Percentiles rank a stretch among this genome's conserved stretches.
These are phyloP conservation scores for Hypomyces rosellus DNA, from an alignment of 2,329 filamentous ascomycete genomes.

Conservation along the genomic window DNA sequence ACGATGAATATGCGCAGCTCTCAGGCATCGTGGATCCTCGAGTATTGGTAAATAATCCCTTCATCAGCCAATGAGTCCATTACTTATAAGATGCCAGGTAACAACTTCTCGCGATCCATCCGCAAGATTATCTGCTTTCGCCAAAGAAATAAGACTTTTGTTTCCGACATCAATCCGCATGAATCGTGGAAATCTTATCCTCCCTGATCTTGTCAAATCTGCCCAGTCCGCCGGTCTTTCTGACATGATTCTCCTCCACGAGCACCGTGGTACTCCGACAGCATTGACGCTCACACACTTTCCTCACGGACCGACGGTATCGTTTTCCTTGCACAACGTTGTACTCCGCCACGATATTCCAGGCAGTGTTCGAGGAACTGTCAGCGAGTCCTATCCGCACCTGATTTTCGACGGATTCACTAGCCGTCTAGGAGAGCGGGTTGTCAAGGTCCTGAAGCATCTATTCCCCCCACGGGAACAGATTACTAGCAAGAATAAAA, in stretches of 20 bases:
- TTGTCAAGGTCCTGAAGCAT: constrained; percentile 89
- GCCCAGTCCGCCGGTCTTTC: constrained; percentile 74
- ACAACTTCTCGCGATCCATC: constrained; percentile 88
- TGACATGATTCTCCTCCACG: constrained; percentile 82
- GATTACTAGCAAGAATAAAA: constrained; percentile 62
- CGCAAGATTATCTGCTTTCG: constrained; percentile 77
- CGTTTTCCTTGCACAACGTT: constrained; percentile 88
- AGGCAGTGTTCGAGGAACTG: constrained; percentile 76
- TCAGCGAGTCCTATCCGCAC: constrained; percentile 88
- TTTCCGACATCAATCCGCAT: constrained; percentile 80
- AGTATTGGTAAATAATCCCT: constrained; percentile 54
- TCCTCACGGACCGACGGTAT: constrained; percentile 73
- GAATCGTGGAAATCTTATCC: constrained; percentile 84
- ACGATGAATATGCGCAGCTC: constrained; percentile 85
- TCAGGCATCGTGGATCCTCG: constrained; percentile 89
- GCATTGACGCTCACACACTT: constrained; percentile 83
- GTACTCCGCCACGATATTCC: constrained; percentile 90
- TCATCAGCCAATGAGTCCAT: constrained; percentile 42
- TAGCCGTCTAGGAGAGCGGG: constrained; percentile 69
- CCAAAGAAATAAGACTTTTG: constrained; percentile 81
- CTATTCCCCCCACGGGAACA: constrained; percentile 85
- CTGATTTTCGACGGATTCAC: constrained; percentile 93
- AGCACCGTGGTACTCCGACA: constrained; percentile 87
- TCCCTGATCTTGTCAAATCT: constrained; percentile 77
- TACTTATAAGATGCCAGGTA: constrained; percentile 45